Evolutionary conservation across 2,329 filamentous ascomycete species (phyloP), one percentile per base, ranked within the genome.

Genomic region (Lasiodiplodia sp.): DNA sequence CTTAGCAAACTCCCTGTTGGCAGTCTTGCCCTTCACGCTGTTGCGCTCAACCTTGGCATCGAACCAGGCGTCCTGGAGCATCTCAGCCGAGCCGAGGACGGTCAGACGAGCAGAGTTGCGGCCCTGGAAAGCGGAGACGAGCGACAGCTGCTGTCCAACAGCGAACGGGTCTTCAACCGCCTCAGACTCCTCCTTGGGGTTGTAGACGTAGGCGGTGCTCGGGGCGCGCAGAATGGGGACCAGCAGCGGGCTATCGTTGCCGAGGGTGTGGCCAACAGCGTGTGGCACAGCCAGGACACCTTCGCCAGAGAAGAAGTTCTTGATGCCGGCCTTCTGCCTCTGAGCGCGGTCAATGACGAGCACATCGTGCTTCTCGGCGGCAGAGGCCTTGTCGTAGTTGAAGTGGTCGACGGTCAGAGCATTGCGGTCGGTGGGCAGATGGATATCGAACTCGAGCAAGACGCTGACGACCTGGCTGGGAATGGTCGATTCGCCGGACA

Each of bases 331-430:
- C 73, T 91, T 90, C 70, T 91, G 79, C 62, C 87, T 82, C 69
- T 84, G 82, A 4, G 94, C 92, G 44, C 88, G 85, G 53, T 92
- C 88, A 64, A 97, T 83, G 37, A 97, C 86, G 55, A 99, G 85
- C 37, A 97, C 92, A 81, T 98, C 93, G 81, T 99, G 96, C 77
- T 89, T 88, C 72, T 97, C 94, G 62, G 89, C 77, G 4, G 95
- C 91, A 51, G 91, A 93, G 38, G 87, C 74, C 68, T 87, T 85
- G 77, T 98, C 95, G 82, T 96, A 96, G 83, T 93, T 92, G 88
- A 98, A 97, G 85, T 99, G 96, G 82, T 98, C 96, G 70, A 98
- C 91, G 6, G 97, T 91, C 69, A 95, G 85, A 68, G 92, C 90
- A 68, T 91, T 93, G 76, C 94, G 92, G 81, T 97, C 95, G 44